These are phyloP conservation scores for Aurifilum marmelostoma DNA, from an alignment of 2,329 filamentous ascomycete genomes.

Conservation along the genomic window DNA sequence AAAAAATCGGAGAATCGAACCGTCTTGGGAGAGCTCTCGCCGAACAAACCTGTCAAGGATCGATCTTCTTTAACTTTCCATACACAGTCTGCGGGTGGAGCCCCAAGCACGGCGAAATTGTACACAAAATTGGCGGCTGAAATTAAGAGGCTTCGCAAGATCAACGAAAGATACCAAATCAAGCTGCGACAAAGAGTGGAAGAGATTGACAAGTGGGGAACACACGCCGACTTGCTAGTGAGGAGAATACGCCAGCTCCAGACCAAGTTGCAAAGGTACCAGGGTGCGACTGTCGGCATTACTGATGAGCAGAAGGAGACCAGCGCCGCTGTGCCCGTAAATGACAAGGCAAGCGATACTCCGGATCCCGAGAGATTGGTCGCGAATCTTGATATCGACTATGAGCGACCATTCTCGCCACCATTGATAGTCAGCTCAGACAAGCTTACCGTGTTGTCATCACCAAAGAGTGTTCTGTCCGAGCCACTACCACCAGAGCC, in stretches of 20 bases:
- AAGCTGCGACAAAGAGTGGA: conserved; percentile 46
- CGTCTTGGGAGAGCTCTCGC: conserved; percentile 27
- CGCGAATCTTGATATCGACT: background rate
- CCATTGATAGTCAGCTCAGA: background rate
- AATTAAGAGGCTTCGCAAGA: conserved; percentile 44
- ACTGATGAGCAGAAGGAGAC: background rate
- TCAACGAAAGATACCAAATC: conserved; percentile 46
- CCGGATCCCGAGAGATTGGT: background rate
- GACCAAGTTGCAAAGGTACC: conserved; percentile 34
- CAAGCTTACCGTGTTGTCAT: background rate
- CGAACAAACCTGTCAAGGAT: conserved; percentile 20
- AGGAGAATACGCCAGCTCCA: conserved; percentile 49
- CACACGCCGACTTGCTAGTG: conserved; percentile 48
- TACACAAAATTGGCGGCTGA: conserved; percentile 31
- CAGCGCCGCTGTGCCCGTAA: background rate
- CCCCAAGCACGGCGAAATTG: conserved; percentile 27
- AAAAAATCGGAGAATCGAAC: conserved; percentile 14
- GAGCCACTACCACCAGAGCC: background rate
- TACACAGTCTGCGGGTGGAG: background rate
- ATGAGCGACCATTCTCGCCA: background rate
- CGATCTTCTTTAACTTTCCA: background rate
- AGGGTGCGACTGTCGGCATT: background rate
- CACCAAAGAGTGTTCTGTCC: background rate
- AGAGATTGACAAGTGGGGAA: conserved; percentile 49
- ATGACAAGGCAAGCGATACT: background rate